Evolutionary conservation across 2,329 filamentous ascomycete genomes (phyloP).

Genomic region (Curvularia sp.): DNA sequence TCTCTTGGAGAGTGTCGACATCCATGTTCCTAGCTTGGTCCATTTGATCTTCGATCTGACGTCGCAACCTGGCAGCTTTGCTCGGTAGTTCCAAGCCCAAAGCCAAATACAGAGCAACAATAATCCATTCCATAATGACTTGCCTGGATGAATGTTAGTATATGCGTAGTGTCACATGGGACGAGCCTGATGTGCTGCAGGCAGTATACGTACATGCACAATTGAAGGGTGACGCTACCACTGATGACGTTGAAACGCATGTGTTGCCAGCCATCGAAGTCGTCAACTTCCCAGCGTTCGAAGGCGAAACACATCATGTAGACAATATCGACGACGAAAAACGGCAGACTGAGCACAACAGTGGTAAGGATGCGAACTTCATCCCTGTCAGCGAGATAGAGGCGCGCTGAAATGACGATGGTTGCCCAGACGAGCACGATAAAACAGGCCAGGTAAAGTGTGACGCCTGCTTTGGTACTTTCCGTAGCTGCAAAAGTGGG

Average conservation of each 20-base stretch:
- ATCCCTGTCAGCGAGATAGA: constrained; percentile 42
- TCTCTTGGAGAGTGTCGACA: constrained; percentile 40
- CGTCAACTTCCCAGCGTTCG: constrained; percentile 28
- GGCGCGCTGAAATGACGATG: constrained; percentile 44
- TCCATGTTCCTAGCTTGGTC: constrained; percentile 35
- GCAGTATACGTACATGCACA: constrained; percentile 44
- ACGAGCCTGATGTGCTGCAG: background rate
- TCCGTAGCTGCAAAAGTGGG: constrained; percentile 44
- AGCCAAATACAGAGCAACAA: constrained; percentile 42
- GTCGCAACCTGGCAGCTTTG: constrained; percentile 39
- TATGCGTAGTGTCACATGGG: background rate
- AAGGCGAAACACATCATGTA: constrained; percentile 51
- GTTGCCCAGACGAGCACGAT: constrained; percentile 45
- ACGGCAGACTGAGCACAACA: constrained; percentile 45
- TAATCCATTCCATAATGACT: constrained; percentile 47
- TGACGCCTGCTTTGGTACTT: constrained; percentile 45
- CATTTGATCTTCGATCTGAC: constrained; percentile 39
- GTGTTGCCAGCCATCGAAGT: constrained; percentile 15
- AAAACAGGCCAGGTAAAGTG: constrained; percentile 45
- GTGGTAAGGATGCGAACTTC: constrained; percentile 48
- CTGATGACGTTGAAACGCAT: constrained; percentile 48
- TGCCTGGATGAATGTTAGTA: constrained; percentile 30
- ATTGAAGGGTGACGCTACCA: constrained; percentile 42
- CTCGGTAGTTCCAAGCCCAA: constrained; percentile 42
- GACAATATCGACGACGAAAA: constrained; percentile 47